A percentile compares a stretch with the other conserved stretches of the same genome.
phyloP scores from a whole-genome alignment of 352 stramenopile species.

The Pythium insidiosum region DNA sequence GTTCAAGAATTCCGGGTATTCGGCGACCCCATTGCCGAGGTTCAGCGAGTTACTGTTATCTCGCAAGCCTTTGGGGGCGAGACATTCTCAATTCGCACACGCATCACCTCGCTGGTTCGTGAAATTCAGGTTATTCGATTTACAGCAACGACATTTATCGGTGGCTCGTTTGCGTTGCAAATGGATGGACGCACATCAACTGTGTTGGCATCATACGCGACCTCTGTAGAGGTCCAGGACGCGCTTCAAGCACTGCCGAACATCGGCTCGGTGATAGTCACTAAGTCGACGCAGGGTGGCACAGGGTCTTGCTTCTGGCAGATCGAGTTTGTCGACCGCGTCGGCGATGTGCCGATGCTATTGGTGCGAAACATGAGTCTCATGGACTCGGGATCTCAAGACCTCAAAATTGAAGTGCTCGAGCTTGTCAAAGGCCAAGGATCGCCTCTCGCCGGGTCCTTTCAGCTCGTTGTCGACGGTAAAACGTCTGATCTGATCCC shows the following conservation, averaged over 20 bases:
- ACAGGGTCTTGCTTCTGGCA: constrained; percentile 44
- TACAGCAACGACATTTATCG: constrained; percentile 32
- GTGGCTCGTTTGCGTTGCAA: constrained; percentile 29
- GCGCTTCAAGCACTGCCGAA: constrained; percentile 42
- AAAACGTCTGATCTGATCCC: constrained; percentile 10
- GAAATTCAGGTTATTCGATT: constrained; percentile 39
- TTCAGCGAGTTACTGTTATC: constrained; percentile 26
- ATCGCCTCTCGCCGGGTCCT: constrained; percentile 27
- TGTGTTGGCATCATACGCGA: constrained; percentile 41
- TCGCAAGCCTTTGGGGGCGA: constrained; percentile 34
- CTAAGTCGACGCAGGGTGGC: constrained; percentile 17
- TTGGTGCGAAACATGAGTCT: constrained; percentile 32
- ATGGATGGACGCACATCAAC: constrained; percentile 28
- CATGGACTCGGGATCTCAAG: constrained; percentile 29
- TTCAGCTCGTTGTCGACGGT: constrained; percentile 34
- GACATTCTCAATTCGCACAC: constrained; percentile 24
- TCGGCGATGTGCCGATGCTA: constrained; percentile 41
- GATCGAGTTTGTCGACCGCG: constrained; percentile 45
- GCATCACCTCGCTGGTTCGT: constrained; percentile 16
- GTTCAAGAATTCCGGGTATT: constrained; percentile 44
- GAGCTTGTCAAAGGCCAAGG: constrained; percentile 41
- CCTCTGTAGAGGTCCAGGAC: constrained; percentile 24
- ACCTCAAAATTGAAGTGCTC: constrained; percentile 28
- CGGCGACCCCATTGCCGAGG: constrained; percentile 22
- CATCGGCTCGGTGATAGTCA: constrained; percentile 24